Evolutionary conservation across 352 stramenopile species (phyloP), one percentile per base, ranked within the genome.

Genomic region (Globisporangium apiculatum): DNA sequence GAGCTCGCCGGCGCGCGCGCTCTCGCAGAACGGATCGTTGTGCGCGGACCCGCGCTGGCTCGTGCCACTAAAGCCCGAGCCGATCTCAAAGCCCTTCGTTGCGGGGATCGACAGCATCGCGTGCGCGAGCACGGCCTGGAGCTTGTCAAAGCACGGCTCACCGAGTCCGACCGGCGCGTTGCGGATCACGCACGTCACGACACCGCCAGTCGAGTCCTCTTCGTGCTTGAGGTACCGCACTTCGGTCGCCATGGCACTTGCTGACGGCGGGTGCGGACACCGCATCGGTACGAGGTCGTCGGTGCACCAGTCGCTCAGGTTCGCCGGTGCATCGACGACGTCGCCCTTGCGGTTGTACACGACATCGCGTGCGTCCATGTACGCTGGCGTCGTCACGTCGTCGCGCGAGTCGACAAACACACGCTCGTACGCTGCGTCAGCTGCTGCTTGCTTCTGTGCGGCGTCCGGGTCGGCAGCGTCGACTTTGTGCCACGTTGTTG

Each of bases 111-210:
- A 99, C 72, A 99, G 94, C 81, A 98, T 99, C 38, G 97, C 97
- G 75, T 99, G 98, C 38, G 97, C 97, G 43, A 99, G 76, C 57
- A 98, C 83, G 14, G 97, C 97, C 70, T 99, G 96, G 40, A 99
- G 82, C 82, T 99, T 99, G 81, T 99, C 97, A 74, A 99, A 99
- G 57, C 98, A 98, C 15, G 97, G 97, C 62, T 97, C 87, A n/a
- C 97, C 97, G 7, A 99, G 69, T 52, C 97, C 96, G 17, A 97
- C 87, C 0, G 96, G 96, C 17, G 98, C 96, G 65, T 99, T 99
- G 52, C 95, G 83, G 52, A 96, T 97, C 41, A 99, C 89, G 58
- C 96, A 98, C 31, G 96, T 98, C 10, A 99, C 94, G 9, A 98
- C 94, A 37, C 97, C 97, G 37, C 97, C 86, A 3, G 81, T 95